Conservation (phyloP, 345 rosid genomes). For the Rhizophora mangle region DNA sequence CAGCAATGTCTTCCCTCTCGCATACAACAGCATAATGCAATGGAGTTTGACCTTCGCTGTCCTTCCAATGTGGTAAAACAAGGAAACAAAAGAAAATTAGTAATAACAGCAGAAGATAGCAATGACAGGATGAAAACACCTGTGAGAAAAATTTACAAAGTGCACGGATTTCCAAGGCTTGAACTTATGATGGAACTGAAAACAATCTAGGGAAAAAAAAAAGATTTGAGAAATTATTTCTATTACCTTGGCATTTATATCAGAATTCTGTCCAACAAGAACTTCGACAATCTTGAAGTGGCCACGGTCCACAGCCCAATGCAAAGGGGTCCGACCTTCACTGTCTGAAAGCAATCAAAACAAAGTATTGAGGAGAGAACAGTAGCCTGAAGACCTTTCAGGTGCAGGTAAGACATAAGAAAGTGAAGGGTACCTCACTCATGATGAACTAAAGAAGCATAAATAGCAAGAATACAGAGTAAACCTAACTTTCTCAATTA, state of each 20-base stretch:
- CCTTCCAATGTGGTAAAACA: constrained; percentile 42
- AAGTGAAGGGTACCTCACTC: not conserved
- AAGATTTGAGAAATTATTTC: too few species aligned
- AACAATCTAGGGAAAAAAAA: too few species aligned
- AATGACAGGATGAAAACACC: not conserved
- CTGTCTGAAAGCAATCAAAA: constrained; percentile 55
- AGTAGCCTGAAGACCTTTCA: too few species aligned
- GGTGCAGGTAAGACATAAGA: too few species aligned
- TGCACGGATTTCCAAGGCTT: too few species aligned
- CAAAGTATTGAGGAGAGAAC: not conserved
- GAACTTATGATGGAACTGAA: too few species aligned
- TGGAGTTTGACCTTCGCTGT: constrained; percentile 89
- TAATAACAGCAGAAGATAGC: not conserved
- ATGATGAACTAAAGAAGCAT: not conserved
- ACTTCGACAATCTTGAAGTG: constrained; percentile 50
- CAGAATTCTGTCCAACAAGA: constrained; percentile 60
- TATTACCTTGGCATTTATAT: constrained; percentile 76
- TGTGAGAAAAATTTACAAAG: too few species aligned
- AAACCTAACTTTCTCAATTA: too few species aligned
- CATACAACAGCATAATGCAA: constrained; percentile 93
- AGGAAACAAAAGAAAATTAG: not conserved
- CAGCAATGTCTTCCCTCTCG: constrained; percentile 73
- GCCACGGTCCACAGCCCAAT: constrained; percentile 98
- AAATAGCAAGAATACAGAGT: not conserved
- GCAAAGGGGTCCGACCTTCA: constrained; percentile 90